These are phyloP conservation scores for Rhodosporidiobolus sp. DNA, from an alignment of 768 basidiomycete genomes.

Conservation along the genomic window DNA sequence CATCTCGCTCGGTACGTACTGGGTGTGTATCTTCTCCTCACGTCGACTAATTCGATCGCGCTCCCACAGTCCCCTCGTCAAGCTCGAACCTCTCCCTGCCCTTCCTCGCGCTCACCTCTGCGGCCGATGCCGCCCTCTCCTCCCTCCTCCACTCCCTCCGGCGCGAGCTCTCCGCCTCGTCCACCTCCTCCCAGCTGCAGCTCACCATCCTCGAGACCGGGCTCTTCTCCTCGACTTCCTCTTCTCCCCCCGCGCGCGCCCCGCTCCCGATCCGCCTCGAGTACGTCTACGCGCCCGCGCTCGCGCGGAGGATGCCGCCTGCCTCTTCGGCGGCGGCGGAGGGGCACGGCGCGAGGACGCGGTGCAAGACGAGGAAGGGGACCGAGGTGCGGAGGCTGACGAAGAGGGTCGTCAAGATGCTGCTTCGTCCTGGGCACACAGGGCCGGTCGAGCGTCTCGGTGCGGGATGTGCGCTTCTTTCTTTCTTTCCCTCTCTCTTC, in stretches of 20 bases:
- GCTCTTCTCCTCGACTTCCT: slow-evolving; percentile 1
- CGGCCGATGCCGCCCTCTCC: slow-evolving; percentile 15
- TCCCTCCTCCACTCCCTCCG: slow-evolving; percentile 38
- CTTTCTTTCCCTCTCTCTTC: not conserved
- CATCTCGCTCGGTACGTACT: slow-evolving; percentile 21
- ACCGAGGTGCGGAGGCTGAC: slow-evolving; percentile 7
- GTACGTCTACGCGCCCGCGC: slow-evolving; percentile 23
- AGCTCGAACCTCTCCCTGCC: slow-evolving; percentile 27
- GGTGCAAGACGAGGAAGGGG: not conserved
- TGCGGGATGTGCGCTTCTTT: slow-evolving; percentile 15
- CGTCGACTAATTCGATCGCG: not conserved
- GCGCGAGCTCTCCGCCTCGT: slow-evolving; percentile 27
- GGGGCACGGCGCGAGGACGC: not conserved
- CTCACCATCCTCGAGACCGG: slow-evolving; percentile 32
- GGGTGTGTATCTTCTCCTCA: not conserved
- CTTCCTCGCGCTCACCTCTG: slow-evolving; percentile 32
- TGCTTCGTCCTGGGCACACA: slow-evolving; percentile 13
- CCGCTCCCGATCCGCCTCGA: slow-evolving; percentile 31
- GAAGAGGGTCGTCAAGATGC: slow-evolving; percentile 19
- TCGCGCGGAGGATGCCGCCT: not conserved
- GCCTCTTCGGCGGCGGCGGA: not conserved
- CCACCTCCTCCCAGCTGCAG: not conserved
- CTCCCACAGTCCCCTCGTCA: slow-evolving; percentile 20
- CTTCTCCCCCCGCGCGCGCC: not conserved
- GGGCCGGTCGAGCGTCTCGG: slow-evolving; percentile 11